Percentiles rank a stretch among this genome's conserved stretches.
Conservation (phyloP, 169 alveolate species). For the Eimeria sp. region DNA sequence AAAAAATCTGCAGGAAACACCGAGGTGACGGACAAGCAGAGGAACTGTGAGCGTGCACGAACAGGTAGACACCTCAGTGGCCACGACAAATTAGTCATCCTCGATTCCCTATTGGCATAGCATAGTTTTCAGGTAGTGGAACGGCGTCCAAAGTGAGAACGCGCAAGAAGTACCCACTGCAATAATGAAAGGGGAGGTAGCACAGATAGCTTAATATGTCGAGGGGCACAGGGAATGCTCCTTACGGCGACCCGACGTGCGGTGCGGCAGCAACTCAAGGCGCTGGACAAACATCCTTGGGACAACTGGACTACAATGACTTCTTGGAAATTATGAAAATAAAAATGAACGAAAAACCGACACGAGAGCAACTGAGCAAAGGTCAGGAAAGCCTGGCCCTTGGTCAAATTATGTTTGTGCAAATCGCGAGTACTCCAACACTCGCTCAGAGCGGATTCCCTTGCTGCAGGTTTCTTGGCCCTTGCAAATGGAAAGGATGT, state of each 20-base stretch:
- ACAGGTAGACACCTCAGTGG: not conserved
- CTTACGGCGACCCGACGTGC: not conserved
- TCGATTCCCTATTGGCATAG: not conserved
- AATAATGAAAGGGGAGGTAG: not conserved
- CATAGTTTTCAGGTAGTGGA: not conserved
- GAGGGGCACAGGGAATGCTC: not conserved
- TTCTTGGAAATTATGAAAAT: slow-evolving; percentile 69
- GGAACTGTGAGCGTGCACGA: slow-evolving; percentile 17
- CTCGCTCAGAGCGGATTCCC: not conserved
- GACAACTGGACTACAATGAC: slow-evolving; percentile 79
- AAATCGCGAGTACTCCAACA: not conserved
- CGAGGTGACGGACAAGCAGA: slow-evolving; percentile 42
- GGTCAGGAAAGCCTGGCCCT: slow-evolving; percentile 1
- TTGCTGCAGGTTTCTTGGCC: slow-evolving; percentile 59
- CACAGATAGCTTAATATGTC: not conserved
- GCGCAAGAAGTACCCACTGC: not conserved
- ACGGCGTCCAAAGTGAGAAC: not conserved
- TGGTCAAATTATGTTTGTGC: not conserved
- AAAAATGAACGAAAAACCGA: slow-evolving; percentile 77
- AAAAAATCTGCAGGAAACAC: slow-evolving; percentile 26
- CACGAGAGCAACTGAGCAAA: slow-evolving; percentile 70
- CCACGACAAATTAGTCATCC: not conserved
- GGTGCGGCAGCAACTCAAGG: slow-evolving; percentile 49
- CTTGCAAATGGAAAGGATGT: slow-evolving; percentile 65
- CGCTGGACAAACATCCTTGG: slow-evolving; percentile 49